Base-by-base conservation (phyloP, 371 early-diverging fungal genomes). In the Actinomucor elegans region DNA sequence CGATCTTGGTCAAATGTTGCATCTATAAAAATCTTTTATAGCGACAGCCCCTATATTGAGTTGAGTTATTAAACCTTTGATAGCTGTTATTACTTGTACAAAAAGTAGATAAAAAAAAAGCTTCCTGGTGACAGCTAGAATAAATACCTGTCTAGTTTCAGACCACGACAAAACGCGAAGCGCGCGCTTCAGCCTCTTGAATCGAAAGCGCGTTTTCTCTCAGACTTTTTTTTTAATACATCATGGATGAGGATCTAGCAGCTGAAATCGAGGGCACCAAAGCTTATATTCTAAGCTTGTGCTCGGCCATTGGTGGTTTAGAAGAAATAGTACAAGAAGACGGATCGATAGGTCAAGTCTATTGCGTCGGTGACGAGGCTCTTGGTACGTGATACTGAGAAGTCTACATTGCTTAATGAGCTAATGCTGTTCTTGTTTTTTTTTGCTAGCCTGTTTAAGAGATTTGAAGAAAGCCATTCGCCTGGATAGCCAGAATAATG, bases 331-430 rank as follows among this genome's bases (percentile, higher is more conserved):
- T 68, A 6, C 48, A 49, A 4, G 59, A 64, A 15, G 64, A 71
- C 48, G 70, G 76, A 12, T 62, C 63, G 11, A 41, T 68, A 11
- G 31, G 53, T 4, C 78, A 78, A 65, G 70, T 71, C 27, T 94
- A 93, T 63, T 69, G 86, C 26, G 77, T 87, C 60, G 92, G 92
- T 37, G 89, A 89, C 55, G 93, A 94, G 70, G 89, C 87, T 21
- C 61, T 90, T 18, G 86, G 91, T 88, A 79, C 27, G 9, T n/a
- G 31, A n/a, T 1, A n/a, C n/a, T n/a, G n/a, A n/a, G n/a, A n/a
- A n/a, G n/a, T n/a, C n/a, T n/a, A 41, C 5, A 20, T 11, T 17
- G 11, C 5, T 26, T 21, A 11, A 37, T 15, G 10, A 36, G 7
- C 15, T 36, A 7, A 18, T 14, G 1, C 17, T 34, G 35, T 34